Evolutionary conservation across 176 grass and related monocot genomes (phyloP).

Genomic region (Phoenix dactylifera): DNA sequence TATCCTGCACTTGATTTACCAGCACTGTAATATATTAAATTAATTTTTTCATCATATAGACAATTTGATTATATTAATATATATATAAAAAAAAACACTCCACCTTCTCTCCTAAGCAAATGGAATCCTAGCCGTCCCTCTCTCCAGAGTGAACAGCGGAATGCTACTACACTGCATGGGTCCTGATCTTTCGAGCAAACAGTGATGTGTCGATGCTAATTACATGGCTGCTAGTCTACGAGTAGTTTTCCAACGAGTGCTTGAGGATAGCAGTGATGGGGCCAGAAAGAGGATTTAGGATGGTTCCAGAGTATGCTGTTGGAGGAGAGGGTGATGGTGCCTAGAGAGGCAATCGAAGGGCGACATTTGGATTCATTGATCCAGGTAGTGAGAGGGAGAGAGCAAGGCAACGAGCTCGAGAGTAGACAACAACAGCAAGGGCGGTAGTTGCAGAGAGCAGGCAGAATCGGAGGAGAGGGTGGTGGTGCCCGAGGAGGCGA

Average conservation of each 20-base stretch:
- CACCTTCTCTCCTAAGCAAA: too few species aligned
- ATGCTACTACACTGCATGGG: too few species aligned
- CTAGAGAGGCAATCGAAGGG: slow-evolving; percentile 30
- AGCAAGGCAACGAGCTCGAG: slow-evolving; percentile 12
- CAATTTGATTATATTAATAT: too few species aligned
- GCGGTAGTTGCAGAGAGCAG: slow-evolving; percentile 28
- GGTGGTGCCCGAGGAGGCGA: background rate
- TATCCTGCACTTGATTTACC: too few species aligned
- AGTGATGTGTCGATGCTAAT: slow-evolving; percentile 48
- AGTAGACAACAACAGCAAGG: slow-evolving; percentile 30
- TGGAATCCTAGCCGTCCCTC: too few species aligned
- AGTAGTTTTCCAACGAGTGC: slow-evolving; percentile 82
- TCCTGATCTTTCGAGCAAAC: too few species aligned
- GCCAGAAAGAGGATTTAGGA: slow-evolving; percentile 42
- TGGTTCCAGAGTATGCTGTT: slow-evolving; percentile 24
- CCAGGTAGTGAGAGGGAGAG: slow-evolving; percentile 20
- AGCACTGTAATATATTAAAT: too few species aligned
- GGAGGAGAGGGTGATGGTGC: slow-evolving; percentile 33
- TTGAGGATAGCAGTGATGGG: slow-evolving; percentile 41
- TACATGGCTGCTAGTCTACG: slow-evolving; percentile 86
- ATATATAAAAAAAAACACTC: too few species aligned
- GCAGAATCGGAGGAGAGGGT: slow-evolving; percentile 18
- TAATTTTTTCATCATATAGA: too few species aligned
- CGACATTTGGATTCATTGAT: slow-evolving; percentile 39
- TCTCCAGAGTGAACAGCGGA: too few species aligned